Evolutionary conservation across 345 rosid species (phyloP).

Genomic region (Geranium rotundifolium): DNA sequence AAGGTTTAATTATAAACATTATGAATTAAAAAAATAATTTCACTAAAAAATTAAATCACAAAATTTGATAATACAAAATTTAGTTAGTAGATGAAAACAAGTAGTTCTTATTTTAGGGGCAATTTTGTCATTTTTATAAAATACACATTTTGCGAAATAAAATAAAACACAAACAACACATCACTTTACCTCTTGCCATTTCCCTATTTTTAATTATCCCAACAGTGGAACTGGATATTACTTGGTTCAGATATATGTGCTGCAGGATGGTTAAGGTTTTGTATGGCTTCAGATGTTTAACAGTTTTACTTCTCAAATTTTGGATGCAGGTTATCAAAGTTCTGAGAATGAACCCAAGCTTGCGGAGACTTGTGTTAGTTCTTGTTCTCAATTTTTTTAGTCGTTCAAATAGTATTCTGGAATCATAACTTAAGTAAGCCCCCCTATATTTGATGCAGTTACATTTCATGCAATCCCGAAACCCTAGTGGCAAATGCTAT

Average conservation of each 20-base stretch:
- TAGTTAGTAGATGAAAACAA: no score
- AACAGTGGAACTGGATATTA: neutral
- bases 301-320: neutral
- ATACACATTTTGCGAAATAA: no score
- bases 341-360: slow-evolving; percentile 59
- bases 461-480: slow-evolving; percentile 80
- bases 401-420: neutral
- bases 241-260: neutral
- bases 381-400: slow-evolving; percentile 8
- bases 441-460: neutral
- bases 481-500: slow-evolving; percentile 83
- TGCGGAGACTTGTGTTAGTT: slow-evolving; percentile 78
- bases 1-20: no score
- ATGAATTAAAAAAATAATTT: no score
- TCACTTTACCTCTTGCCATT: no score
- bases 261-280: no score
- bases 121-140: no score
- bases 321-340: slow-evolving; percentile 61
- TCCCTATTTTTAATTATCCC: no score
- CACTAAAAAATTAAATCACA: no score
- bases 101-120: no score
- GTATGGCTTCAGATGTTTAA: neutral
- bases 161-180: no score
- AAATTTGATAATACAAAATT: no score
- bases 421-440: neutral